Base-by-base conservation (phyloP, 2,329 filamentous ascomycete genomes). In the Ophiocordyceps polyrhachis-furcata region DNA sequence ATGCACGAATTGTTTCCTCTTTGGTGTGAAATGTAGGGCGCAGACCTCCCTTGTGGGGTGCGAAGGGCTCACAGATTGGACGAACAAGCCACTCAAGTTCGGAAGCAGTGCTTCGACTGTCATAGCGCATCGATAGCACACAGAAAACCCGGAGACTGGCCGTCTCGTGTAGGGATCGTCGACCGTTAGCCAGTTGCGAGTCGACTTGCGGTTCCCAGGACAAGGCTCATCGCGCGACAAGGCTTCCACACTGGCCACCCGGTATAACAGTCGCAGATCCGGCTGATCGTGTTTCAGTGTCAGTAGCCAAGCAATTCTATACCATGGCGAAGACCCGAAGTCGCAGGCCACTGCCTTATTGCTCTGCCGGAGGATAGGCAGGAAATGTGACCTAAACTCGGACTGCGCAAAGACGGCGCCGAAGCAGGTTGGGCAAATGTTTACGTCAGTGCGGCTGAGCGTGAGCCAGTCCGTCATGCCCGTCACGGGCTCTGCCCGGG, bases 381-480 rank as follows among this genome's bases (percentile, higher is more conserved):
- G 58, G 53, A 94, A 86, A 31, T 76, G 67, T 15, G 73, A 68
- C 2, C 76, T 70, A 56, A 83, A 93, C 19, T 74, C 68, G 0
- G 83, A 82, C 21, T 73, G 67, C 14, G 70, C 70, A 51, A 89
- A 86, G 9, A 86, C 73, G 6, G 71, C 70, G 3, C 72, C 68
- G 58, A 83, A 86, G 62, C 89, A 96, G 13, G 74, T 75, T 0
- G 85, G 83, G 53, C 89, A 95, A 41, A 95, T 81, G 49, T 84
- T 76, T 52, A 95, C 82, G 13, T 78, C 72, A 48, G 79, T 74
- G 14, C 76, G 74, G 4, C 76, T 75, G 5, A 95, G 67, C 0
- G 81, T 88, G 49, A 87, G 77, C 84, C 88, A 95, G 54, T 91
- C 85, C 49, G 80, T 68, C 48, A 79, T 71, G 2, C 79, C 78